Percentiles rank a stretch among this genome's conserved stretches.
These are phyloP conservation scores for Globisporangium ultimum DNA, from an alignment of 352 stramenopile species.

Conservation along the genomic window DNA sequence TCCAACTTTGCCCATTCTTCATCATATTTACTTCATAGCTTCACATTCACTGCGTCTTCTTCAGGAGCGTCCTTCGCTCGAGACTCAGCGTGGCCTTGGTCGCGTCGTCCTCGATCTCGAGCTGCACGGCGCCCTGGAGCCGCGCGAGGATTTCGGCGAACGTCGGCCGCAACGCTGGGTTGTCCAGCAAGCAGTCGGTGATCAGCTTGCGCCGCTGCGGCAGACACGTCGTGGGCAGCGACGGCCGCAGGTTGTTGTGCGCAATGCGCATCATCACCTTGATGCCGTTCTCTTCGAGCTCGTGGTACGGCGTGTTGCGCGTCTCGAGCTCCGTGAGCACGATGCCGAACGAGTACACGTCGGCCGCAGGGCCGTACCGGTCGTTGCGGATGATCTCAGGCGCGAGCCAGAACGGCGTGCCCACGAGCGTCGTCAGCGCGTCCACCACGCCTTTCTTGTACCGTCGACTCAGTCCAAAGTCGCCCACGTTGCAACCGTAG, in stretches of 20 bases:
- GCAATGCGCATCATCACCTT: constrained; percentile 82
- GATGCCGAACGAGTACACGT: constrained; percentile 90
- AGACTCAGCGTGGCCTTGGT: constrained; percentile 19
- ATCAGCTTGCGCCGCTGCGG: constrained; percentile 63
- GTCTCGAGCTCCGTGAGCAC: constrained; percentile 86
- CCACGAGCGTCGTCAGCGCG: constrained; percentile 79
- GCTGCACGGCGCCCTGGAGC: constrained; percentile 72
- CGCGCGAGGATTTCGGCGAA: constrained; percentile 73
- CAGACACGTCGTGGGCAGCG: constrained; percentile 59
- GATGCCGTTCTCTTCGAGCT: constrained; percentile 60
- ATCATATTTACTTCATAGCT: background rate
- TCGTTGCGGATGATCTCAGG: constrained; percentile 88
- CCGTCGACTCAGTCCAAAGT: constrained; percentile 82
- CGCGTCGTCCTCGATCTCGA: constrained; percentile 68
- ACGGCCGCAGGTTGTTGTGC: constrained; percentile 65
- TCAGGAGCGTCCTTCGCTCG: constrained; percentile 23
- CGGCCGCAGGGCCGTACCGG: constrained; percentile 68
- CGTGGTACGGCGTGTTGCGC: constrained; percentile 78
- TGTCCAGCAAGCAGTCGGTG: constrained; percentile 64
- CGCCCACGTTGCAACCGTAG: constrained; percentile 85
- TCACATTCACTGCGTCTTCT: background rate
- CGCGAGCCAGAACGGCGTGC: constrained; percentile 85
- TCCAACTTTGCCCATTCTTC: background rate
- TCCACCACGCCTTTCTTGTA: constrained; percentile 79
- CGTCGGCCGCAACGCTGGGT: constrained; percentile 49